phyloP scores from a whole-genome alignment of 2,329 filamentous ascomycete genomes.

The Phaeosphaeriaceae sp. region DNA sequence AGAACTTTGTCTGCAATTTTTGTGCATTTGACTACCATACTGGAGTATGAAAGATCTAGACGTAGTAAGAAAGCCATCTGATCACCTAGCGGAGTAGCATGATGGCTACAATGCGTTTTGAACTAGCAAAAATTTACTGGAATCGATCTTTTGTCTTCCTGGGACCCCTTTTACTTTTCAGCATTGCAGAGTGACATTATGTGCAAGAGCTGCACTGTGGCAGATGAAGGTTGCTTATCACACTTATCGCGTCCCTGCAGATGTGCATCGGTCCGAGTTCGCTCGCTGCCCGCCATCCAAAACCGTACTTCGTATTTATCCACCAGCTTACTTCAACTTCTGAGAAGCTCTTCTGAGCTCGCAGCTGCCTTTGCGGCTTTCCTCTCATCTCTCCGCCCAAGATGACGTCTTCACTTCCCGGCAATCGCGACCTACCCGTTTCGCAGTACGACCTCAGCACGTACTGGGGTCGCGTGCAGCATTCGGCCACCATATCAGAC shows the following conservation, averaged over 20 bases:
- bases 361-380: neutral
- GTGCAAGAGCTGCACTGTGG: neutral
- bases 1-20: too few species aligned
- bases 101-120: too few species aligned
- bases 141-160: too few species aligned
- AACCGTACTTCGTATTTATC: conserved; percentile 19
- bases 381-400: neutral
- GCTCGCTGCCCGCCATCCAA: conserved; percentile 24
- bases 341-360: conserved; percentile 4
- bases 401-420: conserved; percentile 69
- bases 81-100: too few species aligned
- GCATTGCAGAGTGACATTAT: too few species aligned
- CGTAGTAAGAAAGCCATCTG: too few species aligned
- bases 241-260: conserved; percentile 9
- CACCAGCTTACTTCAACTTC: conserved; percentile 5
- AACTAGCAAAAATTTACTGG: too few species aligned
- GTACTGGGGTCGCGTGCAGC: conserved; percentile 93
- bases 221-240: neutral
- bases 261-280: conserved; percentile 12
- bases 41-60: too few species aligned
- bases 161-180: too few species aligned
- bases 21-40: too few species aligned
- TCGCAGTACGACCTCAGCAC: conserved; percentile 93
- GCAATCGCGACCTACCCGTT: conserved; percentile 80
- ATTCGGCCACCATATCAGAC: conserved; percentile 89